A percentile compares a stretch with the other conserved stretches of the same genome.
Conservation (phyloP, 2,329 filamentous ascomycete species). For the Colletotrichum orbiculare region DNA sequence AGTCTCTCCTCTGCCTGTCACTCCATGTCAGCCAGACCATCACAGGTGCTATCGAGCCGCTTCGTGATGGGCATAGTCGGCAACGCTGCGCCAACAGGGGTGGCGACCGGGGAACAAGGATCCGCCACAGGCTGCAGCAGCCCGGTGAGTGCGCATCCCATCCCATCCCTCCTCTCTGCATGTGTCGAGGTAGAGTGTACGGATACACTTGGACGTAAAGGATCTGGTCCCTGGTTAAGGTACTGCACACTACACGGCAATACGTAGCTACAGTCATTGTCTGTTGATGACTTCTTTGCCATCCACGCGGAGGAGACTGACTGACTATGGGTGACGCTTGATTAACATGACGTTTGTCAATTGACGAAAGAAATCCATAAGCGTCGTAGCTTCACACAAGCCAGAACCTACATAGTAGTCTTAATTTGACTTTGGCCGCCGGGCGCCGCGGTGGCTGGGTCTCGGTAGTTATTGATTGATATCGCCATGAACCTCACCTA, state of each 20-base stretch:
- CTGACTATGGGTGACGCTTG: constrained; percentile 19
- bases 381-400: background rate
- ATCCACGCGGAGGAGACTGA: too few species aligned
- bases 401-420: background rate
- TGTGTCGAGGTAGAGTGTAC: background rate
- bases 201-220: constrained; percentile 15
- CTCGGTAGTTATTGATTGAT: constrained; percentile 5
- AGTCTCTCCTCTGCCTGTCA: background rate
- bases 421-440: constrained; percentile 9
- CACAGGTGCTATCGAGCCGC: background rate
- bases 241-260: background rate
- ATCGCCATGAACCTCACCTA: background rate
- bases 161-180: too few species aligned
- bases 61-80: background rate
- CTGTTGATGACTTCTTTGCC: too few species aligned
- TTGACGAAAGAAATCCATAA: background rate
- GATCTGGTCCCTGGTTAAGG: constrained; percentile 7
- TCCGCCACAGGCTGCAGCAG: background rate
- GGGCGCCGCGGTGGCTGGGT: background rate
- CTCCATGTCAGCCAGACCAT: background rate
- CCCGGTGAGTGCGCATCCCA: background rate
- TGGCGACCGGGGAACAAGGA: constrained; percentile 13
- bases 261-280: too few species aligned
- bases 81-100: constrained; percentile 8
- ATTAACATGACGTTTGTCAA: constrained; percentile 21